These are phyloP conservation scores for Rhododendron ovatum DNA, from an alignment of 148 eudicot species.

Conservation along the genomic window DNA sequence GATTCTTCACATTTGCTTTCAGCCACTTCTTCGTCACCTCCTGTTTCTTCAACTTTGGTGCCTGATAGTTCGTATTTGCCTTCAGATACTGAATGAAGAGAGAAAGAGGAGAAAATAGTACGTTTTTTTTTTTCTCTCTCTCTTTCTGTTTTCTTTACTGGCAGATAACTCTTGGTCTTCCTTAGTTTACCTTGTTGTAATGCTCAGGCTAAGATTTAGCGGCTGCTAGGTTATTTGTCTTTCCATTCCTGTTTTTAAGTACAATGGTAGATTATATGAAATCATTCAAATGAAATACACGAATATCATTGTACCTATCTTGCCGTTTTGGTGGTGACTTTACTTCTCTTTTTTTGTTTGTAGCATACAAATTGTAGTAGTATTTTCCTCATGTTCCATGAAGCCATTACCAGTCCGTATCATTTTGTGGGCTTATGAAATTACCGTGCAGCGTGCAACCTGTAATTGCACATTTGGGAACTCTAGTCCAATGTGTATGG, in stretches of 20 bases:
- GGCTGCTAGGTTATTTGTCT: background rate
- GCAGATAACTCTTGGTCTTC: background rate
- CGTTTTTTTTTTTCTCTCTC: background rate
- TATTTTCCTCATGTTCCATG: background rate
- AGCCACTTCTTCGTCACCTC: background rate
- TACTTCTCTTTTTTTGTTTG: background rate
- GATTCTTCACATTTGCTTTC: background rate
- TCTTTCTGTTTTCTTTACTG: background rate
- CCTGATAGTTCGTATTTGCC: conserved; percentile 19
- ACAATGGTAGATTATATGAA: background rate
- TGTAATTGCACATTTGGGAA: background rate
- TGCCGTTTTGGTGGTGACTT: background rate
- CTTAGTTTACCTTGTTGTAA: background rate
- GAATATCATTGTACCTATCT: background rate
- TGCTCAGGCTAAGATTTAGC: background rate
- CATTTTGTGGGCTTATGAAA: background rate
- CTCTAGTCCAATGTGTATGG: background rate
- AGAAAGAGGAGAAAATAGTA: conserved; percentile 18
- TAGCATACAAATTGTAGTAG: background rate
- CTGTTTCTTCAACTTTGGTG: conserved; percentile 12
- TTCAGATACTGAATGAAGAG: conserved; percentile 29
- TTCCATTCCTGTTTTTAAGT: background rate
- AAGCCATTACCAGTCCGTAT: background rate
- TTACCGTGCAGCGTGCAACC: background rate
- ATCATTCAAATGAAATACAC: background rate